Evolutionary conservation across 306 rosid genomes (phyloP).

Genomic region (Pterocarpus santalinus): DNA sequence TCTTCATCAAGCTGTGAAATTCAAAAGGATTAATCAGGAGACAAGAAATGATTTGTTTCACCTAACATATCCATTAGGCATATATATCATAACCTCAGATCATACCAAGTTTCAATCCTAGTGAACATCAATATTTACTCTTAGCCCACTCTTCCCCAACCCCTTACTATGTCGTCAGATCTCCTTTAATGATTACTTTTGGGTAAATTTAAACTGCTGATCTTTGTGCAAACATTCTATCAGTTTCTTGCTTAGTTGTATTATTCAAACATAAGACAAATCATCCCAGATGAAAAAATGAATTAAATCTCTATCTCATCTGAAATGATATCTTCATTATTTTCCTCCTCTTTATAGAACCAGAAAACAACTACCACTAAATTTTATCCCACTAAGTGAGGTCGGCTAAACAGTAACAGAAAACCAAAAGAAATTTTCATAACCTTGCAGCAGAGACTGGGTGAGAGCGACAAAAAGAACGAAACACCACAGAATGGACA

Average conservation of each 20-base stretch:
- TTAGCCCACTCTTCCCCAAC: background rate
- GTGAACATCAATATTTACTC: background rate
- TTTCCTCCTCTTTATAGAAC: conserved; percentile 3
- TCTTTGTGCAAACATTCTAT: too few species aligned
- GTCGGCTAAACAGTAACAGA: too few species aligned
- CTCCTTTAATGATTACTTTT: background rate
- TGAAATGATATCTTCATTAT: background rate
- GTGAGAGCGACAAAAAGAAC: too few species aligned
- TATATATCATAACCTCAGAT: background rate
- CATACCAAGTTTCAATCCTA: background rate
- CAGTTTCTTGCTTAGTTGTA: too few species aligned
- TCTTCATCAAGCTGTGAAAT: conserved; percentile 12
- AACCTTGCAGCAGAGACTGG: background rate
- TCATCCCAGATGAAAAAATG: background rate
- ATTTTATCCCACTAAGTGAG: background rate
- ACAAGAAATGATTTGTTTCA: background rate
- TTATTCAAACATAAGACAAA: background rate
- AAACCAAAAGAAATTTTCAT: background rate
- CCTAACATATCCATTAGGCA: background rate
- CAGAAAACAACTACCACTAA: background rate
- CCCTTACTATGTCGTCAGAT: too few species aligned
- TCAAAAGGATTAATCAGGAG: background rate
- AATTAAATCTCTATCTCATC: background rate
- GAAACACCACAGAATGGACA: background rate
- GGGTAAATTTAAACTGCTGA: too few species aligned